phyloP scores from a whole-genome alignment of 441 rosid genomes.

The Biscutella laevigata region DNA sequence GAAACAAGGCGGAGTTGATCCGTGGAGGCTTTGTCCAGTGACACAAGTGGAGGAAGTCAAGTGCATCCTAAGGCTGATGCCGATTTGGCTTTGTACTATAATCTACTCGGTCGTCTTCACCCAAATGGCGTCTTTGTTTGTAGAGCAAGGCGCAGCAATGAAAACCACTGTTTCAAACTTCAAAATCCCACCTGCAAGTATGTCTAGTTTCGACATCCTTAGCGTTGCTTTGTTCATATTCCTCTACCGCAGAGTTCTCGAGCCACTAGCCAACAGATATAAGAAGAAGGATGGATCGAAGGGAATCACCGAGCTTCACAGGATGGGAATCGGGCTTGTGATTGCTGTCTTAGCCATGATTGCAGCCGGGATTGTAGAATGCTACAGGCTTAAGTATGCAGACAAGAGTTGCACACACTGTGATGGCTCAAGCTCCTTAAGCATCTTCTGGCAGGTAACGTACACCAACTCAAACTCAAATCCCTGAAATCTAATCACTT shows the following conservation, averaged over 20 bases:
- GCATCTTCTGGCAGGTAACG: conserved; percentile 85
- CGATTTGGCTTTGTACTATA: conserved; percentile 97
- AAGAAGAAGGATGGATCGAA: conserved; percentile 35
- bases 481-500: neutral
- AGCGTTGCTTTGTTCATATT: conserved; percentile 78
- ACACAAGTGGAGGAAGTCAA: conserved; percentile 98
- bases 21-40: conserved; percentile 77
- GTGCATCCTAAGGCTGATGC: conserved; percentile 75
- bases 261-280: conserved; percentile 52
- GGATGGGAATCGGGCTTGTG: conserved; percentile 93
- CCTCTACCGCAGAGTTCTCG: conserved; percentile 70
- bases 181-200: conserved; percentile 79
- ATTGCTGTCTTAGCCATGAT: conserved; percentile 84
- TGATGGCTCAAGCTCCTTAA: conserved; percentile 79
- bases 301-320: conserved; percentile 83
- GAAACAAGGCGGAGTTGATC: conserved; percentile 43
- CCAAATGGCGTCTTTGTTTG: conserved; percentile 96
- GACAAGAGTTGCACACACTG: conserved; percentile 57
- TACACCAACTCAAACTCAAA: neutral
- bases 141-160: conserved; percentile 99
- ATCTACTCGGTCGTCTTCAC: conserved; percentile 91
- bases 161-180: conserved; percentile 54
- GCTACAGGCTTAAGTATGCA: conserved; percentile 67
- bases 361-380: conserved; percentile 86
- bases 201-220: conserved; percentile 89